These are phyloP conservation scores for Asterionellopsis glacialis DNA, from an alignment of 108 stramenopile genomes.

Conservation along the genomic window DNA sequence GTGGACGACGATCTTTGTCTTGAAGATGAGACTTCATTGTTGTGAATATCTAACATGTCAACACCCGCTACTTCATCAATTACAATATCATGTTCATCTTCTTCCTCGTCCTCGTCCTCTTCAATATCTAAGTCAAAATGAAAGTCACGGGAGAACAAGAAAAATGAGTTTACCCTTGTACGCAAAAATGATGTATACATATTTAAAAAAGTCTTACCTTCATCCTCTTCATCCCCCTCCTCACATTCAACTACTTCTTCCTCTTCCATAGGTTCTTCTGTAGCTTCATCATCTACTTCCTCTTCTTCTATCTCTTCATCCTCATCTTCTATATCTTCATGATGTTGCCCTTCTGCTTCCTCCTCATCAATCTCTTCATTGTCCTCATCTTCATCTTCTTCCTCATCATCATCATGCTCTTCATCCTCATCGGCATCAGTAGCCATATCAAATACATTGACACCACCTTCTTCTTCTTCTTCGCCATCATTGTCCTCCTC, in stretches of 20 bases:
- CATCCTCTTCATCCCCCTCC: slow-evolving; percentile 29
- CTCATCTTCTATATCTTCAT: slow-evolving; percentile 25
- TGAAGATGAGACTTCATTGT: slow-evolving; percentile 13
- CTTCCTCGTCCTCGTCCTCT: slow-evolving; percentile 33
- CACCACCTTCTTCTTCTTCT: background rate
- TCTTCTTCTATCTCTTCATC: slow-evolving; percentile 27
- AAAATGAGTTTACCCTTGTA: no score
- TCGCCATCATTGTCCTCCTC: slow-evolving; percentile 1
- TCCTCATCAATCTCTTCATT: slow-evolving; percentile 33
- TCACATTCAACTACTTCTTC: slow-evolving; percentile 23
- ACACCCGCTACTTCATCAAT: slow-evolving; percentile 28
- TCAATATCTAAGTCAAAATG: no score
- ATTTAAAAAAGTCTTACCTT: slow-evolving; percentile 4
- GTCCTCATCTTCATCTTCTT: slow-evolving; percentile 16
- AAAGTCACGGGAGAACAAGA: no score
- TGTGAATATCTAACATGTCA: slow-evolving; percentile 29
- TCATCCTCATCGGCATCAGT: slow-evolving; percentile 7
- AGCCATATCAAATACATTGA: background rate
- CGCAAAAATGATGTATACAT: no score
- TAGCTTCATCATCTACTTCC: slow-evolving; percentile 36
- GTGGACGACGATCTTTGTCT: background rate
- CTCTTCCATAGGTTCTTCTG: slow-evolving; percentile 13
- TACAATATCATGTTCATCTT: slow-evolving; percentile 26
- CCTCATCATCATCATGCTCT: slow-evolving; percentile 4
- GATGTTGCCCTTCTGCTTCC: background rate